Conservation (phyloP, 257 asterid species). For the Petunia secreta region DNA sequence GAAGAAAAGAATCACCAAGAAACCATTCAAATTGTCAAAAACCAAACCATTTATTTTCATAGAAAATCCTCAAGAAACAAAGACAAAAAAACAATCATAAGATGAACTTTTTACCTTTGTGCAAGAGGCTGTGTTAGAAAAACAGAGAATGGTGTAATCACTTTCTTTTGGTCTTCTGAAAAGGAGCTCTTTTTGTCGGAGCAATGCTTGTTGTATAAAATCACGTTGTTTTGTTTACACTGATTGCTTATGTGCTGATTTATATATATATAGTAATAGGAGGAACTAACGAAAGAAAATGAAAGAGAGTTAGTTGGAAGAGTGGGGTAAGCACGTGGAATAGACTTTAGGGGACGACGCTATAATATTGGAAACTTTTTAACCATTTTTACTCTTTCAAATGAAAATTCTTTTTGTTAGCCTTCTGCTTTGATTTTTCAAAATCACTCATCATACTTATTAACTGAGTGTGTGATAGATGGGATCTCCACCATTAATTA, state of each 20-base stretch:
- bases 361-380: neutral
- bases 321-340: constrained; percentile 22
- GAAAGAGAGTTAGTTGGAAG: neutral
- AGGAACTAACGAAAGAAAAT: neutral
- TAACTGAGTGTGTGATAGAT: no score
- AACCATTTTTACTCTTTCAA: constrained; percentile 7
- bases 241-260: neutral
- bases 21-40: neutral
- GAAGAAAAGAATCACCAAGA: neutral
- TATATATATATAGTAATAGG: neutral
- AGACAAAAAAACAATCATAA: no score
- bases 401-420: neutral
- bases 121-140: neutral
- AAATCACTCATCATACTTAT: neutral
- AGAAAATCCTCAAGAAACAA: neutral
- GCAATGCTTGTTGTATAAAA: neutral
- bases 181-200: neutral
- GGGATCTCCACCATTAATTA: no score
- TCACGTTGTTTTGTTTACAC: neutral
- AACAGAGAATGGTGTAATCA: neutral
- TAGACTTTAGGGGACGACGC: neutral
- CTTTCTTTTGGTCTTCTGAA: neutral
- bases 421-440: no score
- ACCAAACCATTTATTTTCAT: no score
- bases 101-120: neutral